Evolutionary conservation across 495 filamentous ascomycete genomes (phyloP), one percentile per base, ranked within the genome.

Genomic region (Aspergillus avenaceus): DNA sequence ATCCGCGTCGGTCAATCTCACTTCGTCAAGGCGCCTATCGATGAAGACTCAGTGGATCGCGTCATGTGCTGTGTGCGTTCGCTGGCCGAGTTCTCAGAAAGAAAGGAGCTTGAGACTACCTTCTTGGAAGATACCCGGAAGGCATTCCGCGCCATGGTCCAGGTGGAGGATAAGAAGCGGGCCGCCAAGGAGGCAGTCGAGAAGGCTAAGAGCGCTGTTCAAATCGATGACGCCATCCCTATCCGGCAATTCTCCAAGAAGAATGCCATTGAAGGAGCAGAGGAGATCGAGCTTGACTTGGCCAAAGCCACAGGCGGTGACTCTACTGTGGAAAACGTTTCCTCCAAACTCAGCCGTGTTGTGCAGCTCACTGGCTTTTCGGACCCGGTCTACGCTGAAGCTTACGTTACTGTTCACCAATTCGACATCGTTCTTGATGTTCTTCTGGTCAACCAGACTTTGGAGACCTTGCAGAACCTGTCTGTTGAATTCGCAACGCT

Each of bases 361-460:
- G 95, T 97, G 12, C 95, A 97, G 64, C 81, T 99, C 34, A 99
- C 95, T 21, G 95, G 95, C 46, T 99, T 99, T 80, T 97, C 95
- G 2, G 95, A 99, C 61, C 83, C 95, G 5, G 95, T 99, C 9
- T 99, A 99, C 60, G 95, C 89, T 22, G 95, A 99, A 70, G 95
- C 95, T 18, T 97, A 97, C 57, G 91, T 99, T 61, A 95, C 95
- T 58, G 95, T 97, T 5, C 92, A 97, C 70, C 95, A 97, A 63
- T 99, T 99, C 66, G 95, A 99, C 60, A 99, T 99, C 59, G 87
- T 99, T 16, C 79, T 99, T 5, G 95, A 99, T 62, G 93, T 99
- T 13, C 80, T 99, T 16, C 76, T 99, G 25, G 95, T 99, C 61
- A 99, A 99, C 67, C 95, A 99, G 69, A 99, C 95, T 3, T 85